Evolutionary conservation across 1,139 yeast genomes (phyloP).

Genomic region (Pichia sp.): DNA sequence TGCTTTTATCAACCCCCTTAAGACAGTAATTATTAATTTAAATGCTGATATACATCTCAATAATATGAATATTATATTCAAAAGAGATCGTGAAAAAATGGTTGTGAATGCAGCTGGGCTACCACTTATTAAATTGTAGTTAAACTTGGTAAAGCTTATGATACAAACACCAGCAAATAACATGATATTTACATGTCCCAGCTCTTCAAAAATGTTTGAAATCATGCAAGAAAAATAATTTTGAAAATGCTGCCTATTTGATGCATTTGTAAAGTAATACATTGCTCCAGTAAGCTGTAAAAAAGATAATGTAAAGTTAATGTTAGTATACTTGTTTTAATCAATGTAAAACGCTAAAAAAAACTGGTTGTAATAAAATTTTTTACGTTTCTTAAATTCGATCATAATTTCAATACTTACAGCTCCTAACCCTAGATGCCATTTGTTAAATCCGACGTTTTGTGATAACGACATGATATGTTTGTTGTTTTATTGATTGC

Average conservation of each 20-base stretch:
- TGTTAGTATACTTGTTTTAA: slow-evolving; percentile 7
- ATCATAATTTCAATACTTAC: slow-evolving; percentile 8
- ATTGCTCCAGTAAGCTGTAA: slow-evolving; percentile 16
- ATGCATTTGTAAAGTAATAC: slow-evolving; percentile 22
- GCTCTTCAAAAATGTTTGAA: slow-evolving; percentile 17
- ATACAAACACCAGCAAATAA: slow-evolving; percentile 17
- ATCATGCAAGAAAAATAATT: slow-evolving; percentile 15
- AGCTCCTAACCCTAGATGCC: slow-evolving; percentile 17
- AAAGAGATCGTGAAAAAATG: slow-evolving; percentile 13
- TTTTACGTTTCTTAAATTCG: background rate
- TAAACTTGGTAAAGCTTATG: slow-evolving; percentile 15
- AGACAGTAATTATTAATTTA: slow-evolving; percentile 18
- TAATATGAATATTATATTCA: slow-evolving; percentile 16
- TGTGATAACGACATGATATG: slow-evolving; percentile 1
- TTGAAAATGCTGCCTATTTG: slow-evolving; percentile 15
- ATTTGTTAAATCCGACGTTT: slow-evolving; percentile 6
- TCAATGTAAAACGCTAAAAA: background rate
- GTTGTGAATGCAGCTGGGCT: slow-evolving; percentile 8
- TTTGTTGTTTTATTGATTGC: background rate
- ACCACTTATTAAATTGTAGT: slow-evolving; percentile 6
- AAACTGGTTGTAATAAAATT: background rate
- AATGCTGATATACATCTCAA: slow-evolving; percentile 19
- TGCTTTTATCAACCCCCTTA: slow-evolving; percentile 21
- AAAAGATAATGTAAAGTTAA: background rate
- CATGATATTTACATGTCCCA: slow-evolving; percentile 21